Percentiles rank a stretch among this genome's conserved stretches.
Conservation (phyloP, 495 filamentous ascomycete species). For the Penicillium malachiteum region DNA sequence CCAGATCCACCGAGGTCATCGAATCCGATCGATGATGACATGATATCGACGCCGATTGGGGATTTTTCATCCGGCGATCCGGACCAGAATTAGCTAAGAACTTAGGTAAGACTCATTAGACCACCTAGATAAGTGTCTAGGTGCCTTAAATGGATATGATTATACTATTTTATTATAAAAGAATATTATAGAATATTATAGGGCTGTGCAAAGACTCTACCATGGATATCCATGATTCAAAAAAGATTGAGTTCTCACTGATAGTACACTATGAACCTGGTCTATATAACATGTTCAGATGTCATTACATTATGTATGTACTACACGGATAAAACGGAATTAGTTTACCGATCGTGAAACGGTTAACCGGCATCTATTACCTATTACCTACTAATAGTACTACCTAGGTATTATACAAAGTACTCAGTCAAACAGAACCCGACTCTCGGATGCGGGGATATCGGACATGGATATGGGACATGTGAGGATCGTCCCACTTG, state of each 20-base stretch:
- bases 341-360: not conserved
- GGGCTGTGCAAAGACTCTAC: no score
- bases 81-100: slow-evolving; percentile 11
- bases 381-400: not conserved
- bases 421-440: not conserved
- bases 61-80: slow-evolving; percentile 28
- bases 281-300: no score
- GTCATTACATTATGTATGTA: no score
- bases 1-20: slow-evolving; percentile 1
- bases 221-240: no score
- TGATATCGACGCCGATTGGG: slow-evolving; percentile 17
- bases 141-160: not conserved
- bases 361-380: not conserved
- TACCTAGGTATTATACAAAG: not conserved
- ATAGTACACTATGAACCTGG: no score
- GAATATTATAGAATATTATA: no score
- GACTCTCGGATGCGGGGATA: slow-evolving; percentile 8
- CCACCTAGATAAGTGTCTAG: no score
- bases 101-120: not conserved
- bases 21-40: slow-evolving; percentile 30
- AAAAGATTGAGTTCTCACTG: no score
- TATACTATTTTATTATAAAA: not conserved
- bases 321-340: no score
- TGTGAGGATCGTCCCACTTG: slow-evolving; percentile 2
- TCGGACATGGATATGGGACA: slow-evolving; percentile 3